Conservation (phyloP, 768 basidiomycete genomes). For the Amanita fuliginea region DNA sequence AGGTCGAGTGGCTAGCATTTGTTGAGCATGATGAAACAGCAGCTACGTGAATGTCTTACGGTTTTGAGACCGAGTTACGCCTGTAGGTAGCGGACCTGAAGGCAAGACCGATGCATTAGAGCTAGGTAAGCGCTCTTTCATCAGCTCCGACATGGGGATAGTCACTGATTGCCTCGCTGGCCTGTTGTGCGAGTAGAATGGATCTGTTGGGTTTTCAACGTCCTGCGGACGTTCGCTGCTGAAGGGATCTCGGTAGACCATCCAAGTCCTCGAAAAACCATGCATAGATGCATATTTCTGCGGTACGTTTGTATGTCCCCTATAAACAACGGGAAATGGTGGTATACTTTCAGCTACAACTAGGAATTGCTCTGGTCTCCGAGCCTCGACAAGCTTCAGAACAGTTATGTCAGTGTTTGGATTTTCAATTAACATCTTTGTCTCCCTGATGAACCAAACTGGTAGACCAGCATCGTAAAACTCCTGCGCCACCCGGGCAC, state of each 20-base stretch:
- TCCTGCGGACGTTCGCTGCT: neutral
- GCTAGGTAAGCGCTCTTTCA: neutral
- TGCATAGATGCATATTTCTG: too few species aligned
- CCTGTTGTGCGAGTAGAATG: neutral
- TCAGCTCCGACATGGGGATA: neutral
- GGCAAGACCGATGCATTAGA: neutral
- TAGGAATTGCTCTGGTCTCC: neutral
- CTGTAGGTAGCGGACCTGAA: neutral
- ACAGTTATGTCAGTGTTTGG: neutral
- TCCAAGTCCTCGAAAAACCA: too few species aligned
- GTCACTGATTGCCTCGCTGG: too few species aligned
- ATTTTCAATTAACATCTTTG: neutral
- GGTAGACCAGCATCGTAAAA: conserved; percentile 10
- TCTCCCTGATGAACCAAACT: conserved; percentile 11
- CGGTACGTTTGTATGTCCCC: neutral
- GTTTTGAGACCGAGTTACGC: neutral
- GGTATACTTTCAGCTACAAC: neutral
- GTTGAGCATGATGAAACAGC: neutral
- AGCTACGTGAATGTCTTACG: neutral
- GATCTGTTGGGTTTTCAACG: neutral
- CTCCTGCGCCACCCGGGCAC: conserved; percentile 4
- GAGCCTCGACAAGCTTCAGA: neutral
- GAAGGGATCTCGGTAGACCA: too few species aligned
- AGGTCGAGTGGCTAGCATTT: neutral
- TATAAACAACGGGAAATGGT: neutral